A percentile compares a stretch with the other conserved stretches of the same genome.
These are phyloP conservation scores for Trametes polyzona DNA, from an alignment of 1,284 basidiomycete species.

Conservation along the genomic window DNA sequence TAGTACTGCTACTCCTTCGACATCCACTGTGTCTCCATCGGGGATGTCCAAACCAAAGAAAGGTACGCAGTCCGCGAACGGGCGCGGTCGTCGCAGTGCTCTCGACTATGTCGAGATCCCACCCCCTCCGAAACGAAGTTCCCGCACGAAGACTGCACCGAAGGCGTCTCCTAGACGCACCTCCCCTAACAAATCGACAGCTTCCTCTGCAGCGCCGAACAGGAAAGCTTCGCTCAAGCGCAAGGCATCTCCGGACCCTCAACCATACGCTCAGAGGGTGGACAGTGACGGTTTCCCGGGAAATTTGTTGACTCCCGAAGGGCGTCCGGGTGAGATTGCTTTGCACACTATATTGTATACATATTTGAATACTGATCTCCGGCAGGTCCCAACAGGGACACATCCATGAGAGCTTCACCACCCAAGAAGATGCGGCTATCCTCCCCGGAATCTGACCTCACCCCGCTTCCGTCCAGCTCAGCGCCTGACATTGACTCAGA, in stretches of 20 bases:
- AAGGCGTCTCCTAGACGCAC: not conserved
- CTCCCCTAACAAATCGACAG: slow-evolving; percentile 6
- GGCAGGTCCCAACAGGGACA: slow-evolving; percentile 1
- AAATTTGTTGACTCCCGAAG: too few relatives aligned
- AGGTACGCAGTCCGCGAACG: not conserved
- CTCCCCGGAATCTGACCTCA: slow-evolving; percentile 20
- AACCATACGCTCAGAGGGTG: slow-evolving; percentile 5
- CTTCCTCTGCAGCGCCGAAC: not conserved
- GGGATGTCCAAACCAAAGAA: slow-evolving; percentile 2
- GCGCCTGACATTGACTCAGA: slow-evolving; percentile 25
- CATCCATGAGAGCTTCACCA: slow-evolving; percentile 8
- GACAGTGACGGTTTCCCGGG: slow-evolving; percentile 6
- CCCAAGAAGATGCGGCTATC: slow-evolving; percentile 27
- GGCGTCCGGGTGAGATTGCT: too few relatives aligned
- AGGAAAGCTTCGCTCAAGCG: slow-evolving; percentile 28
- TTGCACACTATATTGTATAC: not conserved
- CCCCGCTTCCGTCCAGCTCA: slow-evolving; percentile 16
- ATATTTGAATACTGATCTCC: slow-evolving; percentile 3
- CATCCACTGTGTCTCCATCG: not conserved
- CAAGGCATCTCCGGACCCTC: slow-evolving; percentile 20
- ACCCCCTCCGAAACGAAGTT: slow-evolving; percentile 4
- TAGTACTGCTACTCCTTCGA: not conserved
- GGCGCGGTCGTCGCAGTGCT: not conserved
- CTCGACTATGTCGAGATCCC: slow-evolving; percentile 18
- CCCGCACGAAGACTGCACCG: not conserved